A percentile compares a stretch with the other conserved stretches of the same genome.
phyloP scores from a whole-genome alignment of 768 basidiomycete genomes.

The Lanmaoa pseudosensibilis region DNA sequence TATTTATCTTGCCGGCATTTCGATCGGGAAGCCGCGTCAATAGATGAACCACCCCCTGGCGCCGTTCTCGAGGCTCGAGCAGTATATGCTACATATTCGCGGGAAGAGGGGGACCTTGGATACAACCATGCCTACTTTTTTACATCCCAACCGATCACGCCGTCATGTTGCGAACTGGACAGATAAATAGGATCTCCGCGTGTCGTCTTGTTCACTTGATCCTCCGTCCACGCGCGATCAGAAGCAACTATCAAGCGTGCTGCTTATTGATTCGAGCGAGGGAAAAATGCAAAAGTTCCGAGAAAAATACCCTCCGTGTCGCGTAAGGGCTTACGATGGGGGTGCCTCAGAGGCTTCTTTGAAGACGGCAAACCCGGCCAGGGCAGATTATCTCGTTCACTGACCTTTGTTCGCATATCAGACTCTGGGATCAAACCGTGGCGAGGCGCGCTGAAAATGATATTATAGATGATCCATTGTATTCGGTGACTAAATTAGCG shows the following conservation, averaged over 20 bases:
- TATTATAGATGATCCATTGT: not conserved
- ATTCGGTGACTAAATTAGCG: not conserved
- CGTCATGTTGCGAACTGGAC: not conserved
- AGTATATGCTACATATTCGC: conserved; percentile 16
- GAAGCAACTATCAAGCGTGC: not conserved
- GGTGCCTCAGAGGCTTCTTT: conserved; percentile 12
- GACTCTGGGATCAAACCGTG: not conserved
- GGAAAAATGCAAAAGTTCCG: conserved; percentile 10
- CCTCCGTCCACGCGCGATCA: not conserved
- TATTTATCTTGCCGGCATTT: conserved; percentile 18
- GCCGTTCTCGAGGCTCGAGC: conserved; percentile 5
- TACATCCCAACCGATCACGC: not conserved
- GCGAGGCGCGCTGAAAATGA: no score
- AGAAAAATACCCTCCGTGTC: conserved; percentile 4
- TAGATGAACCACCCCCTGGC: conserved; percentile 9
- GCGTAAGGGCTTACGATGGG: conserved; percentile 17
- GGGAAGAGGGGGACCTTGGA: conserved; percentile 9
- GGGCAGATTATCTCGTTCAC: not conserved
- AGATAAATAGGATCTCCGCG: not conserved
- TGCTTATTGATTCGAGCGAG: not conserved
- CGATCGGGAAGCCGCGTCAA: conserved; percentile 9
- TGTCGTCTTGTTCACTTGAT: conserved; percentile 9
- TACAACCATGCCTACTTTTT: not conserved
- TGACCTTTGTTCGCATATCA: not conserved
- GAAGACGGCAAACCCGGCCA: not conserved